Evolutionary conservation across 305 asterid genomes (phyloP), one percentile per base, ranked within the genome.

Genomic region (Solanum hybrid): DNA sequence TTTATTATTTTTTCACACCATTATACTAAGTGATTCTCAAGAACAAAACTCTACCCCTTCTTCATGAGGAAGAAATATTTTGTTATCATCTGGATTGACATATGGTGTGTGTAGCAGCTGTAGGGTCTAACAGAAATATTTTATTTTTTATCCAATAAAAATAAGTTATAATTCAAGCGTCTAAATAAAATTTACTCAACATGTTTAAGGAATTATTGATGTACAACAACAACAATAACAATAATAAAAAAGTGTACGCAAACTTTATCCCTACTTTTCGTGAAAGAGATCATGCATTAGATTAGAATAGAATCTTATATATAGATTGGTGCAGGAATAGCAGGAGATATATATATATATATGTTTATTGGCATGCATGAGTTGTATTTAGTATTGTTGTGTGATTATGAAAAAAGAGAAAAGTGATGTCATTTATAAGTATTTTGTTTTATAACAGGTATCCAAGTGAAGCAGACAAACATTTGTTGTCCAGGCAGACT

Each of bases 381-480:
- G 7, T 57, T 27, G 10, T 82, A 13, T 26, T 70, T 24, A 3
- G 45, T 7, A 88, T 88, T 87, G 86, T 79, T 39, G 77, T 86
- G 77, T 39, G 73, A 33, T 83, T 89, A 31, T 86, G 80, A 82
- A 88, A 83, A 86, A 32, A 31, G 68, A 72, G 36, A 87, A 72
- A 10, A 51, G 88, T 84, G 41, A 51, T 51, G 76, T 31, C 88
- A 45, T 29, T 29, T 41, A 82, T 82, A 82, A 80, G 88, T 8
- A 22, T 86, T 82, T 17, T 20, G 34, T 37, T 36, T 90, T 89
- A 83, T 90, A 22, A 68, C 96, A 96, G 98, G 94, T 96, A 96
- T 90, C 98, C 98, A 27, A 96, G 95, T 91, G 98, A 96, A 94
- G 98, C 96, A 93, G 98, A 96, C 96, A 96, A 96, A 90, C 96